phyloP scores from a whole-genome alignment of 805 yeast genomes.

The Myxozyma mucilagina region DNA sequence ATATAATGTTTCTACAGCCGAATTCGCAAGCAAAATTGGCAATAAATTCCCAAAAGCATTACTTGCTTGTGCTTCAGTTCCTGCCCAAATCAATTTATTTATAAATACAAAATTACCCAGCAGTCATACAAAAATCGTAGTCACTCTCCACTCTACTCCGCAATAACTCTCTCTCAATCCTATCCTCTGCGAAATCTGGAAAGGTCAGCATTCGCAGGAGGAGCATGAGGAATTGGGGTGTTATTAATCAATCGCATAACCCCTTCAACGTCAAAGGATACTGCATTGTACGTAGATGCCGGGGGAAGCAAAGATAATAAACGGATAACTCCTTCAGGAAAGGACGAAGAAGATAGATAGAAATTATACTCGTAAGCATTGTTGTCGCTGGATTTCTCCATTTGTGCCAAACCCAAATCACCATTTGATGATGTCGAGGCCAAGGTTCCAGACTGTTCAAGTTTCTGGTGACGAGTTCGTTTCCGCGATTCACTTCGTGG shows the following conservation, averaged over 20 bases:
- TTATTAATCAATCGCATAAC: conserved; percentile 44
- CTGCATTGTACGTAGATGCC: conserved; percentile 55
- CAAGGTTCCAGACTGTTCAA: conserved; percentile 14
- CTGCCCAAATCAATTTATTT: no score
- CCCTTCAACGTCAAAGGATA: conserved; percentile 56
- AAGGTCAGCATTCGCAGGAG: conserved; percentile 25
- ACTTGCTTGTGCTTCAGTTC: no score
- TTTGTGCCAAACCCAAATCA: background rate
- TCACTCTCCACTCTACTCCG: background rate
- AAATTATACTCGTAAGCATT: background rate
- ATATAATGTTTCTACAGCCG: no score
- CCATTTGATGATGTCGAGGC: background rate
- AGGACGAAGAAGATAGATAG: background rate
- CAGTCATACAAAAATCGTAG: no score
- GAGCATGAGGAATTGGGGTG: conserved; percentile 34
- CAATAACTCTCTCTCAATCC: background rate
- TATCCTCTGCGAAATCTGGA: conserved; percentile 17
- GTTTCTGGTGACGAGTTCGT: conserved; percentile 23
- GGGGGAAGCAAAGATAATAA: conserved; percentile 62
- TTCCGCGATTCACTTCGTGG: conserved; percentile 13
- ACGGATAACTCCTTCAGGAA: conserved; percentile 42
- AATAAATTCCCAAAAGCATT: no score
- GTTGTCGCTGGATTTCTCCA: background rate
- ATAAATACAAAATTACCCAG: no score
- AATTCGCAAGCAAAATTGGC: no score